Base-by-base conservation (phyloP, 2,329 filamentous ascomycete species). In the Aspergillus spinulosporus region DNA sequence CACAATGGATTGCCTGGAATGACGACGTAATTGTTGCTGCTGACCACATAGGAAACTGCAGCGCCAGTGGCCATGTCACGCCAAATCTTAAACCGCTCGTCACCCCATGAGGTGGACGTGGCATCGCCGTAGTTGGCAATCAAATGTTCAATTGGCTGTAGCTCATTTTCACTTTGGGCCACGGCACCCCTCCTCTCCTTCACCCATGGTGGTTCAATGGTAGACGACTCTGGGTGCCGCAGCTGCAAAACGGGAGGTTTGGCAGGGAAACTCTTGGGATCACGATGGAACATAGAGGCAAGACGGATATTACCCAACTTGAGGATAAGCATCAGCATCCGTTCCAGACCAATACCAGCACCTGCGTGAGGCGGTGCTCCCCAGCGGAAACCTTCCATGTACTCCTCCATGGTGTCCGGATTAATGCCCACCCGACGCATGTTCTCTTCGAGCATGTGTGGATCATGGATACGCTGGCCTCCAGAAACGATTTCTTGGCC, bases 101-200 rank as follows among this genome's bases (percentile, higher is more conserved):
- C 92, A 5, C 94, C 83, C 91, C 92, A 97, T 0, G 91, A 94
- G 0, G 92, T 97, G 68, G 96, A 95, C 48, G 91, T 92, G 1
- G 92, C 91, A 73, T 97, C 92, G 60, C 92, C 92, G 65, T 97
- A 97, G 73, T 97, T 97, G 68, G 91, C 91, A 71, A 97, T 92
- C 42, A 97, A 85, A 69, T 96, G 88, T 70, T 92, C 90, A 4
- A 97, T 72, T 0, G 90, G 82, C 50, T 92, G 92, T 52, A 88
- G 78, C 49, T 86, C 80, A 5, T 79, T 76, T 50, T 75, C 70
- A 55, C 74, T 80, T 63, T 74, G 63, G 8, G 74, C 74, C 62
- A 77, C 75, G 9, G 76, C 65, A 54, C 58, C 73, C 65, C 61
- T 74, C 66, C 63, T 72, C 34, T 67, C 64, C 7, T 55, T 67